phyloP scores from a whole-genome alignment of 2,329 filamentous ascomycete genomes.

The Onygenales sp. region DNA sequence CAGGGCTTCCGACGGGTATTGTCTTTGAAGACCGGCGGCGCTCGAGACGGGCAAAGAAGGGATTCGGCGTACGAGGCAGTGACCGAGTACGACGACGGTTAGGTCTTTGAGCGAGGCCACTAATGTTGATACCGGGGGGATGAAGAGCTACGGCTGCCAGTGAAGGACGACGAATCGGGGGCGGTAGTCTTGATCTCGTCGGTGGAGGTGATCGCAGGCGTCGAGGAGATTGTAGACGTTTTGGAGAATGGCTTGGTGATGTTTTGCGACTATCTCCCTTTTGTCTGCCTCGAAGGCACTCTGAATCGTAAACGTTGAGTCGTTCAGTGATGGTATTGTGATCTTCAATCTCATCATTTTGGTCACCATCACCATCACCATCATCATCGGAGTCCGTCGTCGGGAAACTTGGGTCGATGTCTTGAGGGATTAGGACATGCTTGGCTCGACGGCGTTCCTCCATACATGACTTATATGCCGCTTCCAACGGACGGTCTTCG shows the following conservation, averaged over 20 bases:
- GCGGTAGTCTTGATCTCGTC: conserved; percentile 41
- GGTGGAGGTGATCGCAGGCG: conserved; percentile 63
- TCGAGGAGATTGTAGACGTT: conserved; percentile 60
- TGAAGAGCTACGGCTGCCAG: conserved; percentile 33
- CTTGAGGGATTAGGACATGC: conserved; percentile 77
- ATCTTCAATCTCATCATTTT: conserved; percentile 36
- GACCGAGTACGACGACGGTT: conserved; percentile 73
- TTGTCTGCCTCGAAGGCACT: conserved; percentile 34
- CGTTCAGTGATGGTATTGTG: conserved; percentile 50
- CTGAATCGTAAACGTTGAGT: conserved; percentile 58
- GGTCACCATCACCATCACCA: conserved; percentile 55
- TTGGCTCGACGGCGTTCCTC: conserved; percentile 74
- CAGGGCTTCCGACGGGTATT: conserved; percentile 17
- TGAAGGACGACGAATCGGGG: conserved; percentile 33
- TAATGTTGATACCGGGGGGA: conserved; percentile 43
- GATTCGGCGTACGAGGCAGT: conserved; percentile 66
- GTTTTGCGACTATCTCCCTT: conserved; percentile 43
- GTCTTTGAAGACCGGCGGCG: conserved; percentile 23
- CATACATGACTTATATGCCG: conserved; percentile 78
- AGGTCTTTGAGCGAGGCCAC: conserved; percentile 51
- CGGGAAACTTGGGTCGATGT: conserved; percentile 95
- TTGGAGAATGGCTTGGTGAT: conserved; percentile 51
- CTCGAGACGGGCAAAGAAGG: conserved; percentile 45
- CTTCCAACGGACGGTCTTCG: conserved; percentile 88
- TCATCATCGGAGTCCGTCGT: conserved; percentile 86